Evolutionary conservation across 495 filamentous ascomycete species (phyloP).

Genomic region (Penicillium angulare): DNA sequence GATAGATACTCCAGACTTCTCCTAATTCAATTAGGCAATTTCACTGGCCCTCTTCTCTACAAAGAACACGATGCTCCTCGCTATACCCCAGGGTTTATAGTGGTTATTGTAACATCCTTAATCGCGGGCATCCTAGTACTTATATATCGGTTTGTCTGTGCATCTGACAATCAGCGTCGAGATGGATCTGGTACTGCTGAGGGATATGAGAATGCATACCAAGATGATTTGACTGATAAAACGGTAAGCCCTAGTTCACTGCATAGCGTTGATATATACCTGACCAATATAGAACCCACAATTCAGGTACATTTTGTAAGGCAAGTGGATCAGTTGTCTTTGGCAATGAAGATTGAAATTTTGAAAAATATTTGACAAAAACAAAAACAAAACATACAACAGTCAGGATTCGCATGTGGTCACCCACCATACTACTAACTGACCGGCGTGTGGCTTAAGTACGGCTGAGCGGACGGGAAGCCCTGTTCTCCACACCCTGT

Average conservation of each 20-base stretch:
- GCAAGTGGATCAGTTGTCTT: too few relatives aligned
- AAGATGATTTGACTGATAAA: constrained; percentile 44
- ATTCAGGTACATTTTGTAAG: constrained; percentile 38
- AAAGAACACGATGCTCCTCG: constrained; percentile 26
- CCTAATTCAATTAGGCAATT: constrained; percentile 11
- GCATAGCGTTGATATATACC: neutral
- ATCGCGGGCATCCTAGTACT: constrained; percentile 27
- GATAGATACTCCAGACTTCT: constrained; percentile 12
- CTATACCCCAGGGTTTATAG: constrained; percentile 38
- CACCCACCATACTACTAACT: too few relatives aligned
- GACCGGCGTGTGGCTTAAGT: too few relatives aligned
- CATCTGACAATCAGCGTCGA: constrained; percentile 29
- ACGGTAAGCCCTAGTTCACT: constrained; percentile 5
- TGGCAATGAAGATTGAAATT: too few relatives aligned
- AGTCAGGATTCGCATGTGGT: too few relatives aligned
- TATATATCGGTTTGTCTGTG: constrained; percentile 34
- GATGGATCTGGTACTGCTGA: constrained; percentile 27
- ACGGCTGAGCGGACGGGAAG: too few relatives aligned
- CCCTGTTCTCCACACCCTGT: too few relatives aligned
- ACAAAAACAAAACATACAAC: too few relatives aligned
- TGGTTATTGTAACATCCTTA: constrained; percentile 36
- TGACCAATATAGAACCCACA: constrained; percentile 33
- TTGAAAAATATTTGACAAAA: too few relatives aligned
- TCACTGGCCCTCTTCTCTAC: constrained; percentile 34
- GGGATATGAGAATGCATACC: constrained; percentile 41